Base-by-base conservation (phyloP, 2,329 filamentous ascomycete genomes). In the Calonectria multiphialidica region DNA sequence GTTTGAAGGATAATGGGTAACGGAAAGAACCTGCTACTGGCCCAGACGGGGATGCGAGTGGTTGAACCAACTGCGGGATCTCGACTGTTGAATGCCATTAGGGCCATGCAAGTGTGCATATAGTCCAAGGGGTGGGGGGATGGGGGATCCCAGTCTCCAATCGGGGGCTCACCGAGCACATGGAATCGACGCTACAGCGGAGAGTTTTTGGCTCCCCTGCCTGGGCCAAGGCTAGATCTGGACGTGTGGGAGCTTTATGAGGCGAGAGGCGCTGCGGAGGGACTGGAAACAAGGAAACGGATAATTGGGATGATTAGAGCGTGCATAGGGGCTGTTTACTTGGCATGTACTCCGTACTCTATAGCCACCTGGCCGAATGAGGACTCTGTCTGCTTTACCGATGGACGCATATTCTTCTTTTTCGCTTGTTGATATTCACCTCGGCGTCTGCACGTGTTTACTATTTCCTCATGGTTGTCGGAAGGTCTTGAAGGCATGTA, bases 1-100 rank as follows among this genome's bases (percentile, higher is more conserved):
- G 59, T 91, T 87, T 72, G 84, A 85, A 44, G 81, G 78, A 53
- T 84, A 78, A 75, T 47, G 53, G 18, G 53, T 35, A 45, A 55
- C 37, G 18, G 61, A 23, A 42, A 33, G 18, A n/a, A 59, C 35
- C 53, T 59, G 53, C 53, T 21, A 44, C 30, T 35, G 35, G 55
- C 42, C 28, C 44, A 64, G 25, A 30, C 12, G 25, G 49, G 45
- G 23, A 50, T 35, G 59, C 65, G 45, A 23, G 23, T 42, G 40
- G 61, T 44, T 28, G 68, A 71, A 35, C 23, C 55, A 47, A 61
- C 21, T 28, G 50, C 45, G 35, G 64, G 37, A 18, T 49, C 40
- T 49, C 47, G 61, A 72, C 30, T 42, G 67, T 65, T 53, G 49
- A 49, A 59, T 21, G 37, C 63, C 28, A 35, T 18, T 42, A 47